These are phyloP conservation scores for Starmerella potacharoeniae DNA, from an alignment of 805 yeast species.

Conservation along the genomic window DNA sequence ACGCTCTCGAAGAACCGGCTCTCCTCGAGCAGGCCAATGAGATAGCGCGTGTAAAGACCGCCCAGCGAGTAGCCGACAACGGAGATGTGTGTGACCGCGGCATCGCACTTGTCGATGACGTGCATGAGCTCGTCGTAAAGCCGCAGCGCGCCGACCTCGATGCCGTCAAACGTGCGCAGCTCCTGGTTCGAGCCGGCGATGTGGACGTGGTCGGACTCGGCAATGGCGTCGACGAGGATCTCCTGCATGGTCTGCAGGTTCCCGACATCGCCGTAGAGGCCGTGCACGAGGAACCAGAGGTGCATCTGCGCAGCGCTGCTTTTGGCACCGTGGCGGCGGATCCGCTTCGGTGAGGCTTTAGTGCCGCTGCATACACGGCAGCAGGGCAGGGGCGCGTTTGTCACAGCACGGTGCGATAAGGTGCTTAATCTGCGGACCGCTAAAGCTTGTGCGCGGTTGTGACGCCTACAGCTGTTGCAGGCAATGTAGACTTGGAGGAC, in stretches of 20 bases:
- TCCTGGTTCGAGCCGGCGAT: conserved; percentile 40
- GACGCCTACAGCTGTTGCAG: too few relatives aligned
- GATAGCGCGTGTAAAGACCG: conserved; percentile 66
- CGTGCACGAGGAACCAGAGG: not conserved
- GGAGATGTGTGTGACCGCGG: conserved; percentile 49
- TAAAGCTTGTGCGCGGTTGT: too few relatives aligned
- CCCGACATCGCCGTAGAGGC: not conserved
- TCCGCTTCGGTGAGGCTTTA: not conserved
- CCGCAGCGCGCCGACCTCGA: conserved; percentile 49
- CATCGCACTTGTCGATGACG: conserved; percentile 29
- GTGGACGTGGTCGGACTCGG: not conserved
- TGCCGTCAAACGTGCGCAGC: conserved; percentile 73
- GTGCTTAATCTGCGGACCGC: too few relatives aligned
- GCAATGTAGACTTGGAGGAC: too few relatives aligned
- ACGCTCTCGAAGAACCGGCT: conserved; percentile 43
- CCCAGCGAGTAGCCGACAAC: conserved; percentile 82
- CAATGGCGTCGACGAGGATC: not conserved
- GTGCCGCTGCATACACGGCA: not conserved
- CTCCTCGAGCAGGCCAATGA: conserved; percentile 52
- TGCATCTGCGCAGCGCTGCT: not conserved
- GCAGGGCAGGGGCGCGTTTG: not conserved
- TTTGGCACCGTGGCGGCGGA: not conserved
- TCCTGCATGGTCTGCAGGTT: not conserved
- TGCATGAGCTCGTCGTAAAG: conserved; percentile 48
- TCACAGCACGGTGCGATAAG: too few relatives aligned